Evolutionary conservation across 805 yeast genomes (phyloP), one percentile per base, ranked within the genome.

Genomic region (Lipomyces sp.): DNA sequence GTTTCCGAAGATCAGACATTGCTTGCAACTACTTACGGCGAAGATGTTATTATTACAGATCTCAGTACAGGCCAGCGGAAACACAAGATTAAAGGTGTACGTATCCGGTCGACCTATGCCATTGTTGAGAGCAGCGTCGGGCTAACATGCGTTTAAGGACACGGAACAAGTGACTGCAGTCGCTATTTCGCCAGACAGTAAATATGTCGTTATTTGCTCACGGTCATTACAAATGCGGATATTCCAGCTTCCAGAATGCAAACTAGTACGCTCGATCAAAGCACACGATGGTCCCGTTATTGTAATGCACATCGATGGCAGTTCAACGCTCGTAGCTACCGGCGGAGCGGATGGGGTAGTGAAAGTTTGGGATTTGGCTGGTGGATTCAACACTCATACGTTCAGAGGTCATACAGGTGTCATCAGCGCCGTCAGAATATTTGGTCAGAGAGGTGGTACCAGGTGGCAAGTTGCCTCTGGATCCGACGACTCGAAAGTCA

Each of bases 281-380:
- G 83, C 83, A 6, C 84, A 81, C 64, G 82, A 81, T 1, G 88
- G 97, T 0, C 97, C 98, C 0, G 89, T 90, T 1, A 90, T 90
- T 76, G 88, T 92, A 10, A 83, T 92, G 56, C 82, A 89, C 10
- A 85, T 85, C 30, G 99, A 95, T 77, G 76, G 84, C 2, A 91
- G 98, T 0, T 88, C 96, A 2, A 87, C 97, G 2, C 80, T 95
- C 48, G 85, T 93, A 74, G 96, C 97, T 24, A 87, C 95, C 74
- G 99, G 99, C 51, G 92, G 96, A 57, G 90, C 98, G 0, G 99
- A 95, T 77, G 98, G 99, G 58, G 84, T 87, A 53, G 89, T 93
- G 18, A 87, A 90, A 56, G 96, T 95, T 0, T 92, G 96, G 89
- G 99, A 95, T 77, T 83, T 95, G 48, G 93, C 87, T 70, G 92